Conservation (phyloP, 441 rosid species). For the Populus hybrid region DNA sequence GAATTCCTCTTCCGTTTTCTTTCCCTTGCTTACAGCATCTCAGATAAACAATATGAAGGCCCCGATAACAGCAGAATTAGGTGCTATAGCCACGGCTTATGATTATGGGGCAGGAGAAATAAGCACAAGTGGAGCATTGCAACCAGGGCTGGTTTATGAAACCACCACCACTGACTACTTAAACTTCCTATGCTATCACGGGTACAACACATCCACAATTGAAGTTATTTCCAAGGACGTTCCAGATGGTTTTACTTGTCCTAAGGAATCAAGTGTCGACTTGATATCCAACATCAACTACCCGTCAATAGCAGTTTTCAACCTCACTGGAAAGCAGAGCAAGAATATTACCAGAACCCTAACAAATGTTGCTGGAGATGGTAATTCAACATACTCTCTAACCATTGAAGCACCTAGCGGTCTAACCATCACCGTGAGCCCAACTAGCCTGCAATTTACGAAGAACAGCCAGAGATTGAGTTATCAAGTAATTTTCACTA, state of each 20-base stretch:
- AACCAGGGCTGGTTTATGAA: no score
- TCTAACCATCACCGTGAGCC: constrained; percentile 40
- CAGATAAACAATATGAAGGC: constrained; percentile 54
- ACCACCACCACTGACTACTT: constrained; percentile 42
- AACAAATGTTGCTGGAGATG: constrained; percentile 62
- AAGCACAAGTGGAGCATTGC: no score
- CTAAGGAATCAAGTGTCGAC: constrained; percentile 41
- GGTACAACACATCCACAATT: constrained; percentile 44
- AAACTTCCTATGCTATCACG: constrained; percentile 69
- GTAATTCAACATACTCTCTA: constrained; percentile 33
- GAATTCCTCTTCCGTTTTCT: background rate
- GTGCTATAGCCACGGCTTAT: constrained; percentile 23
- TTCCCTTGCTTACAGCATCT: constrained; percentile 43
- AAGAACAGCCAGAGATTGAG: constrained; percentile 46
- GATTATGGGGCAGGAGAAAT: no score
- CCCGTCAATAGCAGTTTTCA: constrained; percentile 64
- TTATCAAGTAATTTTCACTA: constrained; percentile 41
- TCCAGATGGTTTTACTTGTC: constrained; percentile 51
- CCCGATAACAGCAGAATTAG: constrained; percentile 50
- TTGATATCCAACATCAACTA: constrained; percentile 61
- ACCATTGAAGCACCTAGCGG: constrained; percentile 35
- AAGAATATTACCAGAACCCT: constrained; percentile 57
- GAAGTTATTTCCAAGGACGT: constrained; percentile 37
- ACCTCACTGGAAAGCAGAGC: constrained; percentile 30
- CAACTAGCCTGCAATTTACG: constrained; percentile 45